Evolutionary conservation across 805 yeast genomes (phyloP).

Genomic region (Pachysolen tannophilus): DNA sequence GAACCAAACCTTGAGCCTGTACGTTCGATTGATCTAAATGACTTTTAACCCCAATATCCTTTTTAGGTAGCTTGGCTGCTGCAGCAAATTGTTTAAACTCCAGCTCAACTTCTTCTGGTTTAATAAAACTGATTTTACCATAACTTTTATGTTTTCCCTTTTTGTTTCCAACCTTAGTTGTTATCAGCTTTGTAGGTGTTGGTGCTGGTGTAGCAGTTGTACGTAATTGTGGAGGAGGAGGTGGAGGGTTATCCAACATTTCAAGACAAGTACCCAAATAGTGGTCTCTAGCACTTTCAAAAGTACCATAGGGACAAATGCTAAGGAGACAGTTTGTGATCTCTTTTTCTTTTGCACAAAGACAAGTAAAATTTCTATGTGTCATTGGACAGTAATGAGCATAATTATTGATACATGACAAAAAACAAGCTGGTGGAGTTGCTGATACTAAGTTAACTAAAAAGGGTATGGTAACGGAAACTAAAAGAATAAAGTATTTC

Average conservation of each 20-base stretch:
- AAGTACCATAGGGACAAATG: neutral
- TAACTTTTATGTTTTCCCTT: too few species aligned
- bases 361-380: slow-evolving; percentile 29
- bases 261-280: slow-evolving; percentile 39
- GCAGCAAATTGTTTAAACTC: too few species aligned
- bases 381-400: slow-evolving; percentile 24
- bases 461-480: neutral
- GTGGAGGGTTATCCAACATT: slow-evolving; percentile 18
- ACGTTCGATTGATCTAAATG: too few species aligned
- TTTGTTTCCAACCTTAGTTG: too few species aligned
- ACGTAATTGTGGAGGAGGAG: slow-evolving; percentile 1
- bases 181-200: slow-evolving; percentile 11
- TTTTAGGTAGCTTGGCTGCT: too few species aligned
- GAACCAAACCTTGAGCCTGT: too few species aligned
- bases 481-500: neutral
- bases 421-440: slow-evolving; percentile 45
- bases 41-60: too few species aligned
- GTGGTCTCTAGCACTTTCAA: slow-evolving; percentile 37
- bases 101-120: too few species aligned
- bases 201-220: slow-evolving; percentile 7
- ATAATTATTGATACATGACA: slow-evolving; percentile 31
- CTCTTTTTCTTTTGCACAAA: slow-evolving; percentile 30
- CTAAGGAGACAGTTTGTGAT: slow-evolving; percentile 31
- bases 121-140: too few species aligned
- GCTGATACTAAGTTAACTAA: slow-evolving; percentile 13